A percentile compares a stretch with the other conserved stretches of the same genome.
Conservation (phyloP, 441 rosid species). For the Bruguiera hainesii region DNA sequence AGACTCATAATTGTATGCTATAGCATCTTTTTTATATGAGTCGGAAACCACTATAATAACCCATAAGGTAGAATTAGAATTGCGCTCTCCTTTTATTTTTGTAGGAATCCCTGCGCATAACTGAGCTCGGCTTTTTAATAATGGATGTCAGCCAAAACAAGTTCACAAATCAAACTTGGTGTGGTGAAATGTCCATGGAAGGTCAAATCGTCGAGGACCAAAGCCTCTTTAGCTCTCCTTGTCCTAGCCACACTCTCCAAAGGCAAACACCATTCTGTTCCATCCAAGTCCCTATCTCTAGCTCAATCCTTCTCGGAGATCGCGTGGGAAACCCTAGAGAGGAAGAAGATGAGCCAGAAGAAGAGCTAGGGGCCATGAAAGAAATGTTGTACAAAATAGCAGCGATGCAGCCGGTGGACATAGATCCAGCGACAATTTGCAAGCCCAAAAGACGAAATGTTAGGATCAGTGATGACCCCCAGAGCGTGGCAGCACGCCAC, state of each 20-base stretch:
- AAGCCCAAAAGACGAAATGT: conserved; percentile 80
- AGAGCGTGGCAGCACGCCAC: conserved; percentile 83
- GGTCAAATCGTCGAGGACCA: conserved; percentile 40
- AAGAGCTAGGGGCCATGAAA: conserved; percentile 76
- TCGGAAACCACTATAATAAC: conserved; percentile 24
- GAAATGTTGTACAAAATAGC: conserved; percentile 92
- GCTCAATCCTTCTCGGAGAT: conserved; percentile 20
- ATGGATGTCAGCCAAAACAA: conserved; percentile 58
- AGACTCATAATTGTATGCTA: not conserved
- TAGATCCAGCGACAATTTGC: conserved; percentile 67
- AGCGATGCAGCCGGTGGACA: conserved; percentile 80
- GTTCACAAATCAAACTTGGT: conserved; percentile 48
- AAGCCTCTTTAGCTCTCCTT: conserved; percentile 31
- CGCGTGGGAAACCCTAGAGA: not conserved
- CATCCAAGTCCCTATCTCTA: conserved; percentile 25
- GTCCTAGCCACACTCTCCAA: conserved; percentile 27
- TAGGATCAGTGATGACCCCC: conserved; percentile 81
- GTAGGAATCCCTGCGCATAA: conserved; percentile 7
- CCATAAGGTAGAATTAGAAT: not conserved
- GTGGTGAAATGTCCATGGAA: conserved; percentile 48
- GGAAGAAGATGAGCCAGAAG: conserved; percentile 43
- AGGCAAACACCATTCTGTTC: conserved; percentile 31
- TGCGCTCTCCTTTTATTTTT: not conserved
- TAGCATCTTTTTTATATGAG: conserved; percentile 10
- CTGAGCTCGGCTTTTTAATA: conserved; percentile 10